phyloP scores from a whole-genome alignment of 345 rosid species.

The Citrus sp. region DNA sequence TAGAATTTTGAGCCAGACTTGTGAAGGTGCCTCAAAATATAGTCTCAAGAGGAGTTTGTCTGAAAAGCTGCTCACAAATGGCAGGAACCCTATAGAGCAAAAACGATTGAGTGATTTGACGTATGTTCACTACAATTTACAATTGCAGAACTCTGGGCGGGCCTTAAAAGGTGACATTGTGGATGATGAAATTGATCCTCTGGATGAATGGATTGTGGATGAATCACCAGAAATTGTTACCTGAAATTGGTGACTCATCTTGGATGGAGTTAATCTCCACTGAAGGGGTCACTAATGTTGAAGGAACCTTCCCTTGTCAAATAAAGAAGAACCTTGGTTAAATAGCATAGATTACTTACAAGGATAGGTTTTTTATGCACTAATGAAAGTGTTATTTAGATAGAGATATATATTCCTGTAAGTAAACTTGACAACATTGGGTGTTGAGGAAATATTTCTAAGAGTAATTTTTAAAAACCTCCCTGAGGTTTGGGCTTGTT shows the following conservation, averaged over 20 bases:
- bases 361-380: background rate
- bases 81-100: slow-evolving; percentile 18
- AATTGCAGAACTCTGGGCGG: slow-evolving; percentile 12
- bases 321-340: background rate
- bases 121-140: slow-evolving; percentile 31
- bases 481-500: no score
- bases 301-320: background rate
- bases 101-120: slow-evolving; percentile 17
- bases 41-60: slow-evolving; percentile 27
- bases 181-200: slow-evolving; percentile 22
- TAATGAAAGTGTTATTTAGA: background rate
- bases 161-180: background rate
- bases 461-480: no score
- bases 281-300: background rate
- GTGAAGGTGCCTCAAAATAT: slow-evolving; percentile 32
- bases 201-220: slow-evolving; percentile 23
- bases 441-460: background rate
- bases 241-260: background rate
- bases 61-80: slow-evolving; percentile 26
- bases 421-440: background rate
- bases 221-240: background rate
- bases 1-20: slow-evolving; percentile 36
- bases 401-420: background rate
- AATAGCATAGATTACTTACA: no score
- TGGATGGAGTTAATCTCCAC: background rate